Conservation (phyloP, 2,329 filamentous ascomycete species). For the Lomentospora prolificans region DNA sequence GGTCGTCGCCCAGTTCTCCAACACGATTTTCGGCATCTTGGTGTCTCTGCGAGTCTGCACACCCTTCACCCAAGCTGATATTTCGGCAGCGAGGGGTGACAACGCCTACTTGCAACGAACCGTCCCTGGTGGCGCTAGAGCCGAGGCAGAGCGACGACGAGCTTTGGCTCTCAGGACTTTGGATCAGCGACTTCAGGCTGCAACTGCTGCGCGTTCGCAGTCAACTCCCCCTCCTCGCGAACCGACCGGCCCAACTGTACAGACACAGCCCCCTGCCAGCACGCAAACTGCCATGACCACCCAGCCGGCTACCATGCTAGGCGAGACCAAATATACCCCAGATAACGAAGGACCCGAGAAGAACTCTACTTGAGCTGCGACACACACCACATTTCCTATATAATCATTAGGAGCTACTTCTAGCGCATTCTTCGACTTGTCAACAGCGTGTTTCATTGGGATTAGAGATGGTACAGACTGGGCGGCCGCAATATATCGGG, state of each 20-base stretch:
- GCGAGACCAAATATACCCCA: slow-evolving; percentile 61
- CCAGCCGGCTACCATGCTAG: slow-evolving; percentile 46
- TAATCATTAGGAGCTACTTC: background rate
- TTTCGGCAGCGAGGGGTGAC: slow-evolving; percentile 64
- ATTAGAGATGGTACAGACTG: background rate
- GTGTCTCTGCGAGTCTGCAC: slow-evolving; percentile 70
- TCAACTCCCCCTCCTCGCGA: slow-evolving; percentile 21
- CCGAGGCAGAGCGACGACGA: slow-evolving; percentile 83
- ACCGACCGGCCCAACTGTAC: slow-evolving; percentile 43
- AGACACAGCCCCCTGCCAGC: slow-evolving; percentile 44
- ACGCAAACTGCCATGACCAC: slow-evolving; percentile 50
- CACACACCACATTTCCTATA: background rate
- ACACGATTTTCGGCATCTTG: slow-evolving; percentile 63
- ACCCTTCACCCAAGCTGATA: slow-evolving; percentile 74
- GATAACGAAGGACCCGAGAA: slow-evolving; percentile 38
- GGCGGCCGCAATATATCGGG: background rate
- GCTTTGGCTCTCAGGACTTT: slow-evolving; percentile 84
- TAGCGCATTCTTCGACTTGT: background rate
- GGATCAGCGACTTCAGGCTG: slow-evolving; percentile 85
- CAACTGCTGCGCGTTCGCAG: slow-evolving; percentile 40
- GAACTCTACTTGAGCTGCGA: background rate
- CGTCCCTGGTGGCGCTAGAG: slow-evolving; percentile 61
- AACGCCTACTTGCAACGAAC: slow-evolving; percentile 45
- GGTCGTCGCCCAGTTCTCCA: slow-evolving; percentile 61
- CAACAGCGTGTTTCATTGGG: background rate